Percentiles rank a stretch among this genome's conserved stretches.
phyloP scores from a whole-genome alignment of 225 moss, liverwort and hornwort species.

The Pleurozium schreberi region DNA sequence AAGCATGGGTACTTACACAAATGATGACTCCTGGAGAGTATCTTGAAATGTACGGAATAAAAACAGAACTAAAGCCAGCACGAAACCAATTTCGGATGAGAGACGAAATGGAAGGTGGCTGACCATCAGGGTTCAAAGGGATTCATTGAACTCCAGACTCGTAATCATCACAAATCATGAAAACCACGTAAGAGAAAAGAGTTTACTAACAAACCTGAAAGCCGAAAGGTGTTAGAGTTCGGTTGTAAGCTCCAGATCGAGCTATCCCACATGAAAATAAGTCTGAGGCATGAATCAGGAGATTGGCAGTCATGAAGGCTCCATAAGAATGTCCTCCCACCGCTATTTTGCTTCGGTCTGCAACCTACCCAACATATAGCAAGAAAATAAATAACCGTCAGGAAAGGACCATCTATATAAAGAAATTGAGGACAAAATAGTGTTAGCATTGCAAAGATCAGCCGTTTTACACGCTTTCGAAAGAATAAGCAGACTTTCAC shows the following conservation, averaged over 20 bases:
- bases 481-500: background rate
- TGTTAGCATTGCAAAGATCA: background rate
- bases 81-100: background rate
- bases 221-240: slow-evolving; percentile 91
- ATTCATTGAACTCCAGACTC: background rate
- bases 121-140: background rate
- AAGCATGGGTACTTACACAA: background rate
- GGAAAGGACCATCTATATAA: background rate
- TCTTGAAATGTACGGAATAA: too few species aligned
- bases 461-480: background rate
- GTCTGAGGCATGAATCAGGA: slow-evolving; percentile 79
- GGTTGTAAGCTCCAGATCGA: slow-evolving; percentile 92
- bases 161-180: background rate
- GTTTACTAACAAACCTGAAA: slow-evolving; percentile 60
- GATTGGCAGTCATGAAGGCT: slow-evolving; percentile 98
- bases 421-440: background rate
- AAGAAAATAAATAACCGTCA: background rate
- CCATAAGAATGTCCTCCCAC: slow-evolving; percentile 98
- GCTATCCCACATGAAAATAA: slow-evolving; percentile 93
- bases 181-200: background rate
- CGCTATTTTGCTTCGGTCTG: slow-evolving; percentile 66
- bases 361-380: slow-evolving; percentile 32
- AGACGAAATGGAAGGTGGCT: background rate
- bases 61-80: background rate
- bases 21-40: background rate